Percentiles rank a stretch among this genome's conserved stretches.
phyloP scores from a whole-genome alignment of 2,329 filamentous ascomycete species.

The Penicillium palitans region DNA sequence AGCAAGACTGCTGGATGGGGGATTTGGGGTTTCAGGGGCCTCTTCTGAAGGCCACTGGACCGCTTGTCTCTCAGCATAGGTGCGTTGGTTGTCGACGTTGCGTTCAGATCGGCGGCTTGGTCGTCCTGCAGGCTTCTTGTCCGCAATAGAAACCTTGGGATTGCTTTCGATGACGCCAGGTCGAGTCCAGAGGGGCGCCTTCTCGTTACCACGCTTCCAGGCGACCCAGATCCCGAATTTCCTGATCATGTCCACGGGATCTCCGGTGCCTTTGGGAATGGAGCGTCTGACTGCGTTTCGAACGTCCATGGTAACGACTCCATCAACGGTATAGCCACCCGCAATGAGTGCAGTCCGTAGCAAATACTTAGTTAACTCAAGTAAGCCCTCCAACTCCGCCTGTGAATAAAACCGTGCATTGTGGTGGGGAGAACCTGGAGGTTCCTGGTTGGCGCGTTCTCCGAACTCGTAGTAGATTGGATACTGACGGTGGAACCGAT shows the following conservation, averaged over 20 bases:
- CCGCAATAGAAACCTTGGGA: conserved; percentile 48
- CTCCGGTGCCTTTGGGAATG: conserved; percentile 62
- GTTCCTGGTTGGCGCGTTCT: conserved; percentile 53
- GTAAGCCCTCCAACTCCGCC: conserved; percentile 61
- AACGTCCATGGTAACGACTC: conserved; percentile 58
- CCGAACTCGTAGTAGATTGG: conserved; percentile 62
- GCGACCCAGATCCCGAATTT: conserved; percentile 65
- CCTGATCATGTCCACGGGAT: conserved; percentile 60
- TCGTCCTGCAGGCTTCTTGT: conserved; percentile 58
- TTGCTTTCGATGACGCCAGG: conserved; percentile 57
- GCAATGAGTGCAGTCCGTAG: conserved; percentile 64
- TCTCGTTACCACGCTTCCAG: conserved; percentile 67
- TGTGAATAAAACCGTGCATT: conserved; percentile 64
- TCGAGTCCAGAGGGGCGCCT: conserved; percentile 62
- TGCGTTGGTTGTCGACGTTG: conserved; percentile 47
- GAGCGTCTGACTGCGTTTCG: conserved; percentile 62
- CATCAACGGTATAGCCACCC: conserved; percentile 59
- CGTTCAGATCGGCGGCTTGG: conserved; percentile 58
- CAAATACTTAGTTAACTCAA: conserved; percentile 61
- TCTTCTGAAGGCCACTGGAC: conserved; percentile 39
- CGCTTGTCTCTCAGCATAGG: conserved; percentile 42
- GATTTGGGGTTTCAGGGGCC: conserved; percentile 17
- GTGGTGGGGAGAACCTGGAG: conserved; percentile 54
- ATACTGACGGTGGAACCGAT: conserved; percentile 54
- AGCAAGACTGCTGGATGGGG: conserved; percentile 12